Percentiles rank a stretch among this genome's conserved stretches.
Conservation (phyloP, 2,329 filamentous ascomycete species). For the Aureobasidium sp. region DNA sequence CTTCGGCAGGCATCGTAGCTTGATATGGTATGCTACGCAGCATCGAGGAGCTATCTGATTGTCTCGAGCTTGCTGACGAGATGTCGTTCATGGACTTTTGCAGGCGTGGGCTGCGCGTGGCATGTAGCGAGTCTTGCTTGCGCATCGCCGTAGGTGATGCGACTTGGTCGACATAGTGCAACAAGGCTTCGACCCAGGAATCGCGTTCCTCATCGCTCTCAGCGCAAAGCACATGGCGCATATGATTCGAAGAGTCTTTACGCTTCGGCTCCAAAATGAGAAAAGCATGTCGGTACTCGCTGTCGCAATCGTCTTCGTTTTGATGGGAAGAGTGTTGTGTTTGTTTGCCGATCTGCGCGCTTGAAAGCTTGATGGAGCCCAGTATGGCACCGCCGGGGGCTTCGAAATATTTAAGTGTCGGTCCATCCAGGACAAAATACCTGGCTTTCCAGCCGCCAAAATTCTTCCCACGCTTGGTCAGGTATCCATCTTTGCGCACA, state of each 20-base stretch:
- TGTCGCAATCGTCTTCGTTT: conserved; percentile 72
- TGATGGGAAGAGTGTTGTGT: conserved; percentile 52
- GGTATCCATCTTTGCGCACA: conserved; percentile 70
- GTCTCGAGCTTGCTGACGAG: conserved; percentile 20
- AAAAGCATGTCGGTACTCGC: conserved; percentile 95
- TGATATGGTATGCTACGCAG: conserved; percentile 45
- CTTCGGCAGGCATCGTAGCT: conserved; percentile 50
- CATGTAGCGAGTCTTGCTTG: conserved; percentile 37
- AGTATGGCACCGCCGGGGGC: conserved; percentile 82
- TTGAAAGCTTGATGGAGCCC: conserved; percentile 85
- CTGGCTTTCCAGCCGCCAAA: conserved; percentile 97
- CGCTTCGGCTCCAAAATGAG: conserved; percentile 91
- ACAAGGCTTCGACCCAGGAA: conserved; percentile 81
- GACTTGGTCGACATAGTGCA: conserved; percentile 78
- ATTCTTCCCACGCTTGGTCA: conserved; percentile 96
- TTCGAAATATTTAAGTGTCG: conserved; percentile 82
- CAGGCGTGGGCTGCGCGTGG: conserved; percentile 37
- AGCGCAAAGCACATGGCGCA: conserved; percentile 90
- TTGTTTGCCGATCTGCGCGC: conserved; percentile 91
- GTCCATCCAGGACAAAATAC: conserved; percentile 62
- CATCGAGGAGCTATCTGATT: conserved; percentile 21
- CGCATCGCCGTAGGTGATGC: background rate
- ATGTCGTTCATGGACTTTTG: conserved; percentile 34
- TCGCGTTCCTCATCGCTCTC: conserved; percentile 92
- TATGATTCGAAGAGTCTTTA: conserved; percentile 80